Base-by-base conservation (phyloP, 2,329 filamentous ascomycete genomes). In the Monosporascus sp. region DNA sequence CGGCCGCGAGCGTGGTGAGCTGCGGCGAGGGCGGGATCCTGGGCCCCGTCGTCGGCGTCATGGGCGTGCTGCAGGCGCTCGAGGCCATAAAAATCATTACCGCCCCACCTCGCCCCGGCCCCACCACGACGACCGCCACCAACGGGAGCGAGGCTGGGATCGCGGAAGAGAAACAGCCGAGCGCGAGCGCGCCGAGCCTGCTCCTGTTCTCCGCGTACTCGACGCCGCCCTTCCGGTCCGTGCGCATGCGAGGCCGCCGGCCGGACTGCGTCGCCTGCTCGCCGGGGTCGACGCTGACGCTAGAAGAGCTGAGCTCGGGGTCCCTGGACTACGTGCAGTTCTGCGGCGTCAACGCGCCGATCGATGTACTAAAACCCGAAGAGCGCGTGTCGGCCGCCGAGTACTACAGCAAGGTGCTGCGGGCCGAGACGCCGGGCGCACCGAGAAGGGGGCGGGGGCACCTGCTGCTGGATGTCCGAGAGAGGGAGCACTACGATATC, bases 1-100 rank as follows among this genome's bases (percentile, higher is more conserved):
- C 93, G 0, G 82, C 89, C 0, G 88, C 89, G 43, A 90, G 83
- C 53, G 87, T 97, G 1, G 78, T 90, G 1, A 90, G 87, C 55
- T 99, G 94, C 65, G 90, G 92, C 41, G 94, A 99, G 67, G 93
- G 92, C 9, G 94, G 94, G 0, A 91, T 99, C 8, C 65, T 99
- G 1, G 94, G 94, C 0, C 92, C 94, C 0, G 91, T 97, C 0
- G 94, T 99, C 0, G 94, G 94, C 0, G 80, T 85, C 0, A 97
- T 99, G 90, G 94, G 94, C 7, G 86, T 96, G 0, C 73, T 97
- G 52, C 94, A 97, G 73, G 93, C 94, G 0, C 75, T 96, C 1
- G 91, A 97, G 72, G 85, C 90, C 0, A 85, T 97, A 63, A 94
- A 95, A 67, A 70, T 97, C n/a, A 78, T 97, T 17, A 78, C 82